Evolutionary conservation across 2,329 filamentous ascomycete genomes (phyloP).

Genomic region (Talaromyces sp.): DNA sequence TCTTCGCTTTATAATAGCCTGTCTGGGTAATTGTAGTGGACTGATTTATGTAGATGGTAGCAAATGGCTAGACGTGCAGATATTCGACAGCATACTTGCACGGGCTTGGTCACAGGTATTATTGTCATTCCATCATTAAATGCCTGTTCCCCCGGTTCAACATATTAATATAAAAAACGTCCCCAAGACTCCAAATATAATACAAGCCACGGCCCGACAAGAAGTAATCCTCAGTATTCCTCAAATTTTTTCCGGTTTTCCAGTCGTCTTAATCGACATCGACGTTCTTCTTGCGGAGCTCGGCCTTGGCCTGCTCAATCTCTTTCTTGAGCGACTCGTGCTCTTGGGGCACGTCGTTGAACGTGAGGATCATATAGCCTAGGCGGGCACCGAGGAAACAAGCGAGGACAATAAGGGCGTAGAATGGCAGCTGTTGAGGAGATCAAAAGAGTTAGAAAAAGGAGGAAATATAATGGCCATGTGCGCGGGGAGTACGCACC

Average conservation of each 20-base stretch:
- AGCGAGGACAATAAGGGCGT: constrained; percentile 84
- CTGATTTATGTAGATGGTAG: neutral
- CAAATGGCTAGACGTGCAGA: neutral
- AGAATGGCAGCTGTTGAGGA: constrained; percentile 72
- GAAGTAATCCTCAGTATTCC: neutral
- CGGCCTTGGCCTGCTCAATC: constrained; percentile 52
- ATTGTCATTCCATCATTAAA: neutral
- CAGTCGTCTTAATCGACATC: constrained; percentile 34
- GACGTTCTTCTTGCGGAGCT: constrained; percentile 37
- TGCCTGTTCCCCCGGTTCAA: neutral
- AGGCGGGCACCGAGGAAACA: constrained; percentile 88
- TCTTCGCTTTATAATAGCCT: no score
- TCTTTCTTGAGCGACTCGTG: constrained; percentile 84
- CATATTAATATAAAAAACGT: neutral
- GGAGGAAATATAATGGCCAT: no score
- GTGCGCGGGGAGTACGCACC: constrained; percentile 52
- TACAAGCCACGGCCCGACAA: neutral
- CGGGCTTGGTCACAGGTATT: neutral
- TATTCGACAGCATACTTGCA: neutral
- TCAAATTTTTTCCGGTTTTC: neutral
- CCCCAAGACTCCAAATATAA: neutral
- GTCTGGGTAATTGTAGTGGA: neutral
- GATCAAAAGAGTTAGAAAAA: neutral
- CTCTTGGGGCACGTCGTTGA: constrained; percentile 91
- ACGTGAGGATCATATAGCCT: constrained; percentile 87